phyloP scores from a whole-genome alignment of 2,329 filamentous ascomycete species.

The Calonectria crousiana region DNA sequence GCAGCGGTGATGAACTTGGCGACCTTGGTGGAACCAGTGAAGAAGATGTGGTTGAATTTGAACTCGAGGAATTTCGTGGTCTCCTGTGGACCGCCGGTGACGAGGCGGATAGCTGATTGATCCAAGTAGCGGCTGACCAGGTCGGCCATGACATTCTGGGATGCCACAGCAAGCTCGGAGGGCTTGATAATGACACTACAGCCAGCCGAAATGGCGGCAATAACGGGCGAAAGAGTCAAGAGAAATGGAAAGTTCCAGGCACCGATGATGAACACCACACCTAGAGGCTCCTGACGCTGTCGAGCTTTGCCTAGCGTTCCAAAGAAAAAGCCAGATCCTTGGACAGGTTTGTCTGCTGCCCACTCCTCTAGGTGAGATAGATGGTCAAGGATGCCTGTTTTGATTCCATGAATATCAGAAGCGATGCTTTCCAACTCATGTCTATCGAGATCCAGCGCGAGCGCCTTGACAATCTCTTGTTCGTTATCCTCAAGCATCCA shows the following conservation, averaged over 20 bases:
- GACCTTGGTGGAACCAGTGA: slow-evolving; percentile 56
- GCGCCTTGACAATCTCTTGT: not conserved
- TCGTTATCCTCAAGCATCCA: slow-evolving; percentile 10
- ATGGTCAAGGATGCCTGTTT: slow-evolving; percentile 51
- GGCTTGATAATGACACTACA: slow-evolving; percentile 58
- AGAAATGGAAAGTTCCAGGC: slow-evolving; percentile 61
- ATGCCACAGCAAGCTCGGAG: slow-evolving; percentile 52
- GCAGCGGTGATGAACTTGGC: slow-evolving; percentile 53
- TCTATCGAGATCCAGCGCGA: not conserved
- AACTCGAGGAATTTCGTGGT: slow-evolving; percentile 52
- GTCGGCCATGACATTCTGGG: slow-evolving; percentile 52
- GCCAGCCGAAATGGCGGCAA: slow-evolving; percentile 59
- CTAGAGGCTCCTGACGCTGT: slow-evolving; percentile 57
- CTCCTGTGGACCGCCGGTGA: slow-evolving; percentile 53
- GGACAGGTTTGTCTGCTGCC: slow-evolving; percentile 51
- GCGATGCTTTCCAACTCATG: not conserved
- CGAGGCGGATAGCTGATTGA: slow-evolving; percentile 48
- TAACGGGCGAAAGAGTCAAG: slow-evolving; percentile 52
- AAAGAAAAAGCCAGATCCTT: slow-evolving; percentile 44
- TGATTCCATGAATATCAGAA: slow-evolving; percentile 29
- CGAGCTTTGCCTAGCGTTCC: slow-evolving; percentile 41
- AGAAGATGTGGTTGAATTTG: slow-evolving; percentile 60
- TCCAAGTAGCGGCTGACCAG: slow-evolving; percentile 58
- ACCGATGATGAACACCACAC: slow-evolving; percentile 57
- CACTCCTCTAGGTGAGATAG: slow-evolving; percentile 55